phyloP scores from a whole-genome alignment of 2,329 filamentous ascomycete genomes.

The Aureobasidium namibiae region DNA sequence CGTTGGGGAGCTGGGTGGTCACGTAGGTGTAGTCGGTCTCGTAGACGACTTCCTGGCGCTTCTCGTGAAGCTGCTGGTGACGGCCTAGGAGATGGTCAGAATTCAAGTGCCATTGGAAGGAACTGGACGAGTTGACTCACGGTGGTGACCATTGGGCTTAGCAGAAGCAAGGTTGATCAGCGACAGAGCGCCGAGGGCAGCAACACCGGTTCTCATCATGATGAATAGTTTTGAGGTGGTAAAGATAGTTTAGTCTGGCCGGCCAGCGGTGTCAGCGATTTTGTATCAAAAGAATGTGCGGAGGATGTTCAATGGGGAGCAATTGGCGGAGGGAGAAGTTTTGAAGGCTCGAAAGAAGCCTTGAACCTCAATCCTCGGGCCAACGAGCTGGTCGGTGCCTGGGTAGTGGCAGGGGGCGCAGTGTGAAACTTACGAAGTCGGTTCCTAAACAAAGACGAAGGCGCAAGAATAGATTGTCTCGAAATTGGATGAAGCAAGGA shows the following conservation, averaged over 20 bases:
- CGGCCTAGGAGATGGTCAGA: constrained; percentile 16
- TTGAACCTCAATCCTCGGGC: background rate
- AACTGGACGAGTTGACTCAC: constrained; percentile 20
- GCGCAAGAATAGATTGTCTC: constrained; percentile 12
- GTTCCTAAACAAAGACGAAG: constrained; percentile 11
- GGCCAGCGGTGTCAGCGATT: constrained; percentile 13
- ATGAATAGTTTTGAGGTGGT: background rate
- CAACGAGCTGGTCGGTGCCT: background rate
- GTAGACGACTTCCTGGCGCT: constrained; percentile 28
- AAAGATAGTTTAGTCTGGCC: constrained; percentile 6
- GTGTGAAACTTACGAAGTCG: constrained; percentile 7
- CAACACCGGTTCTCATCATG: constrained; percentile 14
- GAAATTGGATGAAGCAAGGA: constrained; percentile 10
- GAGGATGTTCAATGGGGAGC: background rate
- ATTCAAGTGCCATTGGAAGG: background rate
- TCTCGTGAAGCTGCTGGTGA: constrained; percentile 29
- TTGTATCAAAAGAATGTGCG: constrained; percentile 7
- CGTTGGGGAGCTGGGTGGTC: constrained; percentile 40
- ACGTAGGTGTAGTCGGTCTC: constrained; percentile 25
- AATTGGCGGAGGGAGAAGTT: constrained; percentile 3
- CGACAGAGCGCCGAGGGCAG: constrained; percentile 14
- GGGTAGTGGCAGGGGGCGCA: background rate
- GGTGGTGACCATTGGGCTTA: constrained; percentile 27
- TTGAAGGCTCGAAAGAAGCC: constrained; percentile 4
- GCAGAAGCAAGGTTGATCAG: constrained; percentile 29